These are phyloP conservation scores for Setaria viridis DNA, from an alignment of 202 grass and related monocot species.

Conservation along the genomic window DNA sequence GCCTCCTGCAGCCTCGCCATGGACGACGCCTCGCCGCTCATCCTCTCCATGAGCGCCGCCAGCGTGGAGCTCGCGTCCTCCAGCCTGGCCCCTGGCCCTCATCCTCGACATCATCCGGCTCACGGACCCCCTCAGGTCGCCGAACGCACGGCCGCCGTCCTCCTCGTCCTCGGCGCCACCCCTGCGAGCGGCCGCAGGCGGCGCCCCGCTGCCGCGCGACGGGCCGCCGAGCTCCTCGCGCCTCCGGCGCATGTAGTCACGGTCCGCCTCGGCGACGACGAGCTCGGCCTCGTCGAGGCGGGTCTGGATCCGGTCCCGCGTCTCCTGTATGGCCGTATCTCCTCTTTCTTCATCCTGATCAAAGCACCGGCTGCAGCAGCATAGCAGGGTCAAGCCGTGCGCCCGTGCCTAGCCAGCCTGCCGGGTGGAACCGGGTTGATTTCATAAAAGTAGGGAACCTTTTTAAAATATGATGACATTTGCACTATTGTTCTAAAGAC, in stretches of 20 bases:
- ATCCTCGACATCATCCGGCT: constrained; percentile 49
- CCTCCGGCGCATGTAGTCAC: constrained; percentile 58
- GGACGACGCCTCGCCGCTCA: constrained; percentile 40
- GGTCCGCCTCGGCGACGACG: constrained; percentile 61
- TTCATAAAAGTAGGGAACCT: no score
- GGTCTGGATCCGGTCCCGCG: constrained; percentile 48
- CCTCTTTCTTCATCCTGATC: no score
- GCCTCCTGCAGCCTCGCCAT: constrained; percentile 37
- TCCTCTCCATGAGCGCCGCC: constrained; percentile 54
- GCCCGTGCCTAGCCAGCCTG: no score
- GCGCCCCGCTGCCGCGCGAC: background rate
- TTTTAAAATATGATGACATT: no score
- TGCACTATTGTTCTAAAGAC: no score
- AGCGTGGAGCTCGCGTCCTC: constrained; percentile 50
- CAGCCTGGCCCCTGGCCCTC: constrained; percentile 43
- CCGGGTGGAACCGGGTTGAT: no score
- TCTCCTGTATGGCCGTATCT: constrained; percentile 6
- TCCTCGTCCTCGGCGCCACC: background rate
- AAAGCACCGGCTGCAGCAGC: no score
- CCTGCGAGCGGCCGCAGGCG: background rate
- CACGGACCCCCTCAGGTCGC: constrained; percentile 44
- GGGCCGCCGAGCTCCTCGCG: constrained; percentile 39
- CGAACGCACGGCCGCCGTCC: constrained; percentile 11
- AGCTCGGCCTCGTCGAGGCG: constrained; percentile 62
- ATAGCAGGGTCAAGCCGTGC: no score